phyloP scores from a whole-genome alignment of 495 filamentous ascomycete species.

The Xylaria acuta region DNA sequence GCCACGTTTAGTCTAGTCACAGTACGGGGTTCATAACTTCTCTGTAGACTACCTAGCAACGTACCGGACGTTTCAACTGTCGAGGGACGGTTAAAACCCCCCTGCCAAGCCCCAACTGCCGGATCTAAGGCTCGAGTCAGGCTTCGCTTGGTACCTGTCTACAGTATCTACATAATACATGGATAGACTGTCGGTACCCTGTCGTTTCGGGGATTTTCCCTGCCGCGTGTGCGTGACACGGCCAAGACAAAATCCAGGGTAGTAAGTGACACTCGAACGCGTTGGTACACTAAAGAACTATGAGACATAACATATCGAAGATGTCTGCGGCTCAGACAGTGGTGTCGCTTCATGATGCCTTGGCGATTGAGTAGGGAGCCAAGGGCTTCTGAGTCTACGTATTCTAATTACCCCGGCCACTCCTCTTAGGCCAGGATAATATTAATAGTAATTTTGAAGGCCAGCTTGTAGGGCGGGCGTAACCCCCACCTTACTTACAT shows the following conservation, averaged over 20 bases:
- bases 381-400: too few species aligned
- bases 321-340: not conserved
- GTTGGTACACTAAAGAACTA: not conserved
- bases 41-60: not conserved
- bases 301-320: not conserved
- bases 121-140: not conserved
- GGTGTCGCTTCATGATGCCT: not conserved
- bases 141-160: not conserved
- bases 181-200: not conserved
- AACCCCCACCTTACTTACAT: not conserved
- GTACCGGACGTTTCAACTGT: not conserved
- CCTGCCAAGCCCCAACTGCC: constrained; percentile 11
- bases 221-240: constrained; percentile 2
- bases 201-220: not conserved
- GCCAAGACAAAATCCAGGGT: not conserved
- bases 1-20: not conserved
- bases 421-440: not conserved
- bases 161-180: too few species aligned
- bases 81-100: not conserved
- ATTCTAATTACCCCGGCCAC: not conserved
- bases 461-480: not conserved
- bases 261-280: not conserved
- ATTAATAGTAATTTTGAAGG: not conserved
- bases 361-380: constrained; percentile 7
- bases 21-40: not conserved